Percentiles rank a stretch among this genome's conserved stretches.
Conservation (phyloP, 805 yeast genomes). For the Barnettozyma pratensis region DNA sequence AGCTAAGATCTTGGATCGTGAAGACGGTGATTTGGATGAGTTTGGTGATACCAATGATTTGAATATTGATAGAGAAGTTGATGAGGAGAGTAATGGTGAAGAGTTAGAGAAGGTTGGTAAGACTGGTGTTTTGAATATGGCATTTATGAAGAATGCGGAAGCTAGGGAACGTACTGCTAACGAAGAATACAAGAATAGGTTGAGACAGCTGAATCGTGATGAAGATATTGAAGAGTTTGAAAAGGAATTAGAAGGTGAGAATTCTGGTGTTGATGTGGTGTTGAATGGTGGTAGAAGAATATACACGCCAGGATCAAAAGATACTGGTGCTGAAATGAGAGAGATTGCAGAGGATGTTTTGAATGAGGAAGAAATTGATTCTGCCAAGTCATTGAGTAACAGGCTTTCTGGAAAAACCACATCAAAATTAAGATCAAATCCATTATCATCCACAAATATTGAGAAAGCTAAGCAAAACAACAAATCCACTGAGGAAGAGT, state of each 20-base stretch:
- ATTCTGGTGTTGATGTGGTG: constrained; percentile 39
- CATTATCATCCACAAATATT: constrained; percentile 5
- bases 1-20: constrained; percentile 60
- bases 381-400: constrained; percentile 39
- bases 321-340: constrained; percentile 28
- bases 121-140: constrained; percentile 89
- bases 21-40: constrained; percentile 33
- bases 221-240: constrained; percentile 37
- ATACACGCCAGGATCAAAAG: constrained; percentile 54
- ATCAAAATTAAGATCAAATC: constrained; percentile 7
- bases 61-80: constrained; percentile 44
- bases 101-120: constrained; percentile 55
- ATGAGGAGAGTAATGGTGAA: constrained; percentile 33
- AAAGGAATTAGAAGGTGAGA: constrained; percentile 27
- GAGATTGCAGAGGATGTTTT: constrained; percentile 31
- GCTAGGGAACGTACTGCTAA: constrained; percentile 60
- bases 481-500: constrained; percentile 19
- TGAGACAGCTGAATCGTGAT: constrained; percentile 46
- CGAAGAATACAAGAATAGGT: constrained; percentile 41
- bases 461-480: constrained; percentile 8
- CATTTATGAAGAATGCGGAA: constrained; percentile 90
- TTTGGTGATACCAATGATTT: constrained; percentile 39
- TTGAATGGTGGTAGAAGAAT: constrained; percentile 76
- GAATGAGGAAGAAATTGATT: constrained; percentile 47
- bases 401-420: constrained; percentile 27